Conservation (phyloP, 805 yeast genomes). For the Monosporozyma unispora region DNA sequence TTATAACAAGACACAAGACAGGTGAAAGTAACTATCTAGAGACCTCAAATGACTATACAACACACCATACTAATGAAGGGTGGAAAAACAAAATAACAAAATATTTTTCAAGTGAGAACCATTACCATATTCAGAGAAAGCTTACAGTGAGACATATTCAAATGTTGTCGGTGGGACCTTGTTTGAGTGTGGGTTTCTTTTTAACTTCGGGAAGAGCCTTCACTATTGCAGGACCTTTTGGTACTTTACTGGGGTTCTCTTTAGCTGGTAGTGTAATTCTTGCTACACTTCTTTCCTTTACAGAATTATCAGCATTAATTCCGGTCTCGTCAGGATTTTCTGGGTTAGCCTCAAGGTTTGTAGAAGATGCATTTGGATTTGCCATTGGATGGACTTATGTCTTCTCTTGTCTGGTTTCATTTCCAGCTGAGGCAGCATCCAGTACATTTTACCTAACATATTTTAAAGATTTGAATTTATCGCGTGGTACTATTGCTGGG, state of each 20-base stretch:
- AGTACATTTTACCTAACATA: slow-evolving; percentile 54
- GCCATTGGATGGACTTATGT: slow-evolving; percentile 58
- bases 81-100: neutral
- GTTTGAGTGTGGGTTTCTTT: slow-evolving; percentile 57
- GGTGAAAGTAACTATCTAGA: neutral
- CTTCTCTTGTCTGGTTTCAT: slow-evolving; percentile 47
- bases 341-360: slow-evolving; percentile 52
- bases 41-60: neutral
- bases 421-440: slow-evolving; percentile 60
- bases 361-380: slow-evolving; percentile 59
- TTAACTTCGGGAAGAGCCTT: slow-evolving; percentile 53
- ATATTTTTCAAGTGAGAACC: neutral
- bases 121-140: slow-evolving; percentile 40
- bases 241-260: slow-evolving; percentile 47
- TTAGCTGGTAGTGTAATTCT: slow-evolving; percentile 58
- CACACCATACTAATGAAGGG: neutral
- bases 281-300: slow-evolving; percentile 52
- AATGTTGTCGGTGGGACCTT: slow-evolving; percentile 60
- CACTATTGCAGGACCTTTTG: slow-evolving; percentile 46
- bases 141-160: slow-evolving; percentile 47
- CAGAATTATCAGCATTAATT: slow-evolving; percentile 54
- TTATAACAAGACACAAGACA: neutral
- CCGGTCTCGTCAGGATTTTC: slow-evolving; percentile 59
- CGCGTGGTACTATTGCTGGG: slow-evolving; percentile 46
- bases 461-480: slow-evolving; percentile 47